phyloP scores from a whole-genome alignment of 2,329 filamentous ascomycete species.

The Thermothelomyces thermophilus region DNA sequence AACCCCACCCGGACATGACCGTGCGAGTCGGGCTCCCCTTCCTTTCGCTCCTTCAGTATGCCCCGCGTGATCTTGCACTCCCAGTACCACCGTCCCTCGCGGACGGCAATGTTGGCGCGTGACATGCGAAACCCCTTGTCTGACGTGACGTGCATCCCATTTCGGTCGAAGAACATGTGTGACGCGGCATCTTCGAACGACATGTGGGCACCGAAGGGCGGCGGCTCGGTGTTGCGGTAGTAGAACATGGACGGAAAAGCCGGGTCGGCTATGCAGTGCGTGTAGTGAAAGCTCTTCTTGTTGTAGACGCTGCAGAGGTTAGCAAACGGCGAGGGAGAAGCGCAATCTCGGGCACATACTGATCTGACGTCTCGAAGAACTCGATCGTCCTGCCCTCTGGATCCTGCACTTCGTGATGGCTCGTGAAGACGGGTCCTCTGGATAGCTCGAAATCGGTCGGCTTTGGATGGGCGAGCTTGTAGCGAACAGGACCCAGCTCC shows the following conservation, averaged over 20 bases:
- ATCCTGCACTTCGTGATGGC: conserved; percentile 46
- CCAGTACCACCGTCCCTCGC: conserved; percentile 89
- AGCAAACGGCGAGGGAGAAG: neutral
- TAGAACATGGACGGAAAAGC: conserved; percentile 79
- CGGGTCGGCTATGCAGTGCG: conserved; percentile 83
- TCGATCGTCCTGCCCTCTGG: conserved; percentile 46
- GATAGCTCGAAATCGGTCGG: conserved; percentile 55
- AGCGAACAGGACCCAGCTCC: conserved; percentile 49
- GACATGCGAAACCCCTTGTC: conserved; percentile 90
- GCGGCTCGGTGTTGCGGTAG: conserved; percentile 82
- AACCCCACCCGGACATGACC: conserved; percentile 80
- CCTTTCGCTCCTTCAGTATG: conserved; percentile 44
- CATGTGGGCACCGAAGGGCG: conserved; percentile 75
- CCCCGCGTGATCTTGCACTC: conserved; percentile 86
- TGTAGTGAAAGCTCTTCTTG: conserved; percentile 76
- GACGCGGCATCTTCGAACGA: conserved; percentile 88
- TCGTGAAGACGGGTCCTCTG: conserved; percentile 50
- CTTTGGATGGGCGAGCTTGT: conserved; percentile 59
- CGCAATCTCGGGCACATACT: conserved; percentile 39
- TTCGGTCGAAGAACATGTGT: conserved; percentile 74
- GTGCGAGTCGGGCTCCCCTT: conserved; percentile 41
- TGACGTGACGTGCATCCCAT: conserved; percentile 73
- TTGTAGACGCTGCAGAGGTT: conserved; percentile 49
- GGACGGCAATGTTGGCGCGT: conserved; percentile 80
- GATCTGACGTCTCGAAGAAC: conserved; percentile 58